phyloP scores from a whole-genome alignment of 2,329 filamentous ascomycete species.

The Xylaria sp. region DNA sequence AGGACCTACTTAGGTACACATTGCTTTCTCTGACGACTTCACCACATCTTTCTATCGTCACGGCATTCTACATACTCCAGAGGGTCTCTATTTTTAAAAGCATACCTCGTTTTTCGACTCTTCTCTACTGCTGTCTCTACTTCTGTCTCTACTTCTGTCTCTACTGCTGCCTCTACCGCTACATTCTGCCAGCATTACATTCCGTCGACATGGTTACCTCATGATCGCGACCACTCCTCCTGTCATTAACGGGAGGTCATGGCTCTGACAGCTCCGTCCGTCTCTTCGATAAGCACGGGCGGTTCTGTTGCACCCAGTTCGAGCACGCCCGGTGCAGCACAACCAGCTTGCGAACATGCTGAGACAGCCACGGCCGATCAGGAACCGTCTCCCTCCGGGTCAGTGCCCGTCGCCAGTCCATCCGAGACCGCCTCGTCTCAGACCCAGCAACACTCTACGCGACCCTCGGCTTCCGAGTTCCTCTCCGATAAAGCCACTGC shows the following conservation, averaged over 20 bases:
- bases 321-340: constrained; percentile 36
- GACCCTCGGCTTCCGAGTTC: constrained; percentile 51
- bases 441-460: constrained; percentile 40
- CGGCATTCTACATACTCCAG: background rate
- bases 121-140: background rate
- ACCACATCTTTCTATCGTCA: background rate
- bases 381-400: background rate
- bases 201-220: constrained; percentile 23
- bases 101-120: background rate
- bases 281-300: constrained; percentile 31
- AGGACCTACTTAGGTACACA: background rate
- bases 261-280: constrained; percentile 34
- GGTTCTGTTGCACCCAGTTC: constrained; percentile 30
- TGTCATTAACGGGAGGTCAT: constrained; percentile 32
- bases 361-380: constrained; percentile 13
- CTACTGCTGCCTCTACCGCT: too few relatives aligned
- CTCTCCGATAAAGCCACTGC: constrained; percentile 80
- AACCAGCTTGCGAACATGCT: constrained; percentile 36
- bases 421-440: constrained; percentile 38
- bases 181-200: background rate
- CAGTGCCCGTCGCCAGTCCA: constrained; percentile 5
- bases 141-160: too few relatives aligned
- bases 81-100: background rate
- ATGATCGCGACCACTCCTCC: constrained; percentile 14
- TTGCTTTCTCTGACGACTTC: background rate